Evolutionary conservation across 371 early-diverging fungal genomes (phyloP).

Genomic region (Mortierella sp.): DNA sequence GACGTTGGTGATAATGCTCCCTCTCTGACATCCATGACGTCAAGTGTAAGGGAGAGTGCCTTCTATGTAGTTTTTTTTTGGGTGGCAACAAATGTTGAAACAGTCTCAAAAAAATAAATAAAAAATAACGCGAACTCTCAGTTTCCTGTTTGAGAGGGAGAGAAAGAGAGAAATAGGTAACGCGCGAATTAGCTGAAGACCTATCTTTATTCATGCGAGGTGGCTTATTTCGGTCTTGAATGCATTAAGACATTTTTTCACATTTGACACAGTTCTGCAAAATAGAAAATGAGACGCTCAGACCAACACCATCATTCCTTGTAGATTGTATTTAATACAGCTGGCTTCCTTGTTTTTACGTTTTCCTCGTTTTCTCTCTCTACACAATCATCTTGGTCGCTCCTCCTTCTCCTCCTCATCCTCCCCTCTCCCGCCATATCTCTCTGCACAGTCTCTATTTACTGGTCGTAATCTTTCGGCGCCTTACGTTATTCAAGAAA

Average conservation of each 20-base stretch:
- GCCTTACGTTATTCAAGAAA: neutral
- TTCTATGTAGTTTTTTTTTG: no score
- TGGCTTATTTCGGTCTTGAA: neutral
- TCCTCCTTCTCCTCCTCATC: neutral
- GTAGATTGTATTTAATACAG: conserved; percentile 13
- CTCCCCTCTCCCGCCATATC: neutral
- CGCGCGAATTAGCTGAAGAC: no score
- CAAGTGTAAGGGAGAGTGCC: no score
- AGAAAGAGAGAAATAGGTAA: no score
- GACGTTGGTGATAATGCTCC: no score
- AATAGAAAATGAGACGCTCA: neutral
- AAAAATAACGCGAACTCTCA: no score
- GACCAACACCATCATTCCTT: neutral
- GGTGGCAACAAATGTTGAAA: no score
- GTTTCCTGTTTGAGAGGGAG: no score
- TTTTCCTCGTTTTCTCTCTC: neutral
- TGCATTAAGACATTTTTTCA: conserved; percentile 18
- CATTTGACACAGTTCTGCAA: neutral
- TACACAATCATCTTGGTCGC: neutral
- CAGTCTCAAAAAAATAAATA: no score
- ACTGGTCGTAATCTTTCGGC: neutral
- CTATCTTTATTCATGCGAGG: neutral
- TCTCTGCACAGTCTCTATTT: neutral
- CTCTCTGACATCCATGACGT: no score
- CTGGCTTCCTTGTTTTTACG: neutral